Base-by-base conservation (phyloP, 768 basidiomycete species). In the Coprinellus micaceus region DNA sequence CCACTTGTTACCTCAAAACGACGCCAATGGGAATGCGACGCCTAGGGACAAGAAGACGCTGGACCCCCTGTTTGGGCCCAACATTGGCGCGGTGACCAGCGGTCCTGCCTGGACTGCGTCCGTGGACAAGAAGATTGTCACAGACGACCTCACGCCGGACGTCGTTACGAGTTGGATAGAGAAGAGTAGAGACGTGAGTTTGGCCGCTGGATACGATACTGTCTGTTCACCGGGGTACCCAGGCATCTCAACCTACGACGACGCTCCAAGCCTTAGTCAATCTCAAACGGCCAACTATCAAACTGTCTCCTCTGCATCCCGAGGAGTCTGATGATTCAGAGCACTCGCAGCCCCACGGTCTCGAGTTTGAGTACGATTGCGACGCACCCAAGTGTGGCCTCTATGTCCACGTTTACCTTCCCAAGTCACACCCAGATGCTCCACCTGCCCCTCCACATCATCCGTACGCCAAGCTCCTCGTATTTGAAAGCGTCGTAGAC, bases 231-330 rank as follows among this genome's bases (percentile, higher is more conserved):
- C n/a, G n/a, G n/a, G n/a, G n/a, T n/a, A n/a, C n/a, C n/a, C n/a
- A n/a, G n/a, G n/a, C n/a, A n/a, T n/a, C n/a, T n/a, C 88, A 93
- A 64, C 85, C 94, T 0, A 96, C 94, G 0, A 98, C 94, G 0
- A 96, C 94, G 2, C 77, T 98, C 0, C 94, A 97, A 72, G 94
- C 94, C 0, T 80, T 95, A 30, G 94, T 97, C 60, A 98, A 97
- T 67, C 84, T 97, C 63, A 96, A 95, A 67, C 83, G 94, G 4
- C 94, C 94, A 1, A 86, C 91, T 1, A 79, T 98, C 30, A 82
- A 87, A 12, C 81, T 95, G 3, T 85, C 84, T 7, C 91, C 87
- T 0, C 74, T 89, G 63, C 64, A 75, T 2, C 74, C 77, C 33
- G 80, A 84, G 25, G 78, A 80, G 15, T 56, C 62, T 22, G 67